A percentile compares a stretch with the other conserved stretches of the same genome.
Conservation (phyloP, 108 stramenopile species). For the Nitzschia sp. region DNA sequence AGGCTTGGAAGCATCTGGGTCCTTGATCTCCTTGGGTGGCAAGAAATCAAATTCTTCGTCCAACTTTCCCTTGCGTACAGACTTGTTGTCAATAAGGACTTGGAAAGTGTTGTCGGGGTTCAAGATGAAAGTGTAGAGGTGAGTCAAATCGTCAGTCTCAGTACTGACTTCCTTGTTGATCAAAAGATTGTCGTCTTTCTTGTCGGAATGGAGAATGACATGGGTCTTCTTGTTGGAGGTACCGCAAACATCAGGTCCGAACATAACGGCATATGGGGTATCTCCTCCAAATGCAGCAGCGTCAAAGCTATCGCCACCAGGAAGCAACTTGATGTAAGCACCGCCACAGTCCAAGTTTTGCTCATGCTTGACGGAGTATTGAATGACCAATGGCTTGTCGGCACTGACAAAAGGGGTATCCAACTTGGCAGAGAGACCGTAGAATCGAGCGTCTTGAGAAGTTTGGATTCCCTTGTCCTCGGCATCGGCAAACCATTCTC, state of each 20-base stretch:
- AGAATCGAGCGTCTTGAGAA: slow-evolving; percentile 90
- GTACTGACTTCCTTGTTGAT: slow-evolving; percentile 90
- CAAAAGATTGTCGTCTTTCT: slow-evolving; percentile 91
- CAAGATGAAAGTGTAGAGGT: slow-evolving; percentile 96
- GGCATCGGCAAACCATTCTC: slow-evolving; percentile 84
- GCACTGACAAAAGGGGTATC: slow-evolving; percentile 77
- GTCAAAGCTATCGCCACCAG: slow-evolving; percentile 74
- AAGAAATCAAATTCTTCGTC: slow-evolving; percentile 97
- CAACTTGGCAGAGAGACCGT: slow-evolving; percentile 90
- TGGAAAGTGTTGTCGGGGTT: slow-evolving; percentile 96
- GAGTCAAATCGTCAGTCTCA: slow-evolving; percentile 90
- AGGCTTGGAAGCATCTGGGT: slow-evolving; percentile 93
- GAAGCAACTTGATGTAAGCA: slow-evolving; percentile 98
- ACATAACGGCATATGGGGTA: slow-evolving; percentile 97
- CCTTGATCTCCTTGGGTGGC: slow-evolving; percentile 89
- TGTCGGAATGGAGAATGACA: slow-evolving; percentile 94
- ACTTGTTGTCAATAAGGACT: slow-evolving; percentile 96
- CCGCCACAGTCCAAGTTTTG: slow-evolving; percentile 97
- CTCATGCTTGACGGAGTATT: slow-evolving; percentile 97
- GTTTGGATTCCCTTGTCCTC: slow-evolving; percentile 96
- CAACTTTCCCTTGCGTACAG: slow-evolving; percentile 87
- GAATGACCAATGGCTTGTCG: slow-evolving; percentile 93
- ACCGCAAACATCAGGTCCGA: slow-evolving; percentile 99
- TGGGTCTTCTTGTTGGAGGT: slow-evolving; percentile 90
- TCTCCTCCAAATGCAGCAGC: slow-evolving; percentile 93